These are phyloP conservation scores for Leishmania mexicana DNA, from an alignment of 208 protist genomes.

Conservation along the genomic window DNA sequence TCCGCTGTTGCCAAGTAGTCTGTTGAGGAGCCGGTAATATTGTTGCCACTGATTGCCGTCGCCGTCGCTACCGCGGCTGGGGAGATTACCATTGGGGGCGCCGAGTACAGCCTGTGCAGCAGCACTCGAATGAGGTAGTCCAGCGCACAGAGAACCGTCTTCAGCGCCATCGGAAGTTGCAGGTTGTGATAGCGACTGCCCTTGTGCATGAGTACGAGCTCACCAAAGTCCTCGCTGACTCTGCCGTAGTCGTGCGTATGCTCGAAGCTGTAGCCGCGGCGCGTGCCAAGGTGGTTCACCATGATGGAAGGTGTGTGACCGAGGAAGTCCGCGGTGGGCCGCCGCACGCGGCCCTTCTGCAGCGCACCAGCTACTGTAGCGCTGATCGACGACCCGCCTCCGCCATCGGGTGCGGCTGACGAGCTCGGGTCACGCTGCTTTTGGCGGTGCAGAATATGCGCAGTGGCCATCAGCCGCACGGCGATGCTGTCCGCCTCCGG, in stretches of 20 bases:
- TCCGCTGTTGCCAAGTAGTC: neutral
- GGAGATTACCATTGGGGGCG: neutral
- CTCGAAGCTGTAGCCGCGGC: constrained; percentile 84
- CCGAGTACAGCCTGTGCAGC: constrained; percentile 4
- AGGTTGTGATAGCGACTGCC: constrained; percentile 35
- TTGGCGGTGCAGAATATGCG: constrained; percentile 29
- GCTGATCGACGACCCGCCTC: neutral
- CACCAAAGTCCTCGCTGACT: constrained; percentile 52
- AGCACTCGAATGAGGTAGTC: constrained; percentile 37
- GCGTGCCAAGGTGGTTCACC: constrained; percentile 40
- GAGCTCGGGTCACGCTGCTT: constrained; percentile 35
- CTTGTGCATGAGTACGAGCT: constrained; percentile 33
- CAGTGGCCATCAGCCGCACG: constrained; percentile 28
- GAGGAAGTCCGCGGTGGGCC: constrained; percentile 22
- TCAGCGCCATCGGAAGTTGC: constrained; percentile 40
- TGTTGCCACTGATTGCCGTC: neutral
- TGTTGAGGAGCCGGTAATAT: neutral
- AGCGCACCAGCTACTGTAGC: neutral
- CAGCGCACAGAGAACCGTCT: constrained; percentile 45
- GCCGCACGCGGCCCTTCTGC: neutral
- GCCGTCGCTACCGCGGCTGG: constrained; percentile 7
- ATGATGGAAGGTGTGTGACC: constrained; percentile 31
- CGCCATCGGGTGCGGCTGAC: neutral
- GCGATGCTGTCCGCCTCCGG: constrained; percentile 20
- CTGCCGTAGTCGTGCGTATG: constrained; percentile 57